Evolutionary conservation across 257 asterid genomes (phyloP).

Genomic region (Mentha longifolia): DNA sequence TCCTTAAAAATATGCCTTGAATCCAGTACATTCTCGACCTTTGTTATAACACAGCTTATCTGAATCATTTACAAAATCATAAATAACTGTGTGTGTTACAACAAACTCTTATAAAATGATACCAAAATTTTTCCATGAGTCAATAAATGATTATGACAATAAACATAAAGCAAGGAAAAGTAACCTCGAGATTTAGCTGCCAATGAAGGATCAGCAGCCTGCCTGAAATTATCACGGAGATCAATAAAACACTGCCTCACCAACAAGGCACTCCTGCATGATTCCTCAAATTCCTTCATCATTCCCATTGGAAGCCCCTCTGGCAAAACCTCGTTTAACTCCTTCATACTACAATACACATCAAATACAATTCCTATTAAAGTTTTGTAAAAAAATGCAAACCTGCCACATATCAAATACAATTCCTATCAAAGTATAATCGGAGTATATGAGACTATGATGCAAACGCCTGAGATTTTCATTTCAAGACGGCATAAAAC

Average conservation of each 20-base stretch:
- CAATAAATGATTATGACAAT: constrained; percentile 20
- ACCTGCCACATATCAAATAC: background rate
- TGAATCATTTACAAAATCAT: constrained; percentile 6
- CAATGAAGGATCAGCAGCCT: constrained; percentile 75
- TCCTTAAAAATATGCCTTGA: constrained; percentile 6
- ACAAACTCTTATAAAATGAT: background rate
- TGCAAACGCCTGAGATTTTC: background rate
- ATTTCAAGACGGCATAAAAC: constrained; percentile 12
- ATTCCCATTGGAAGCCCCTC: constrained; percentile 94
- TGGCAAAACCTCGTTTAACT: constrained; percentile 64
- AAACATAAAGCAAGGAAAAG: background rate
- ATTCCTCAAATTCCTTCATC: constrained; percentile 90
- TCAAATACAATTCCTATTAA: constrained; percentile 30
- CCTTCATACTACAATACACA: constrained; percentile 61
- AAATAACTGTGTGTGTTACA: background rate
- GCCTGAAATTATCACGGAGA: constrained; percentile 85
- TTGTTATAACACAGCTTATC: constrained; percentile 3
- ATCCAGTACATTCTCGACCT: constrained; percentile 17
- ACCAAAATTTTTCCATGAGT: background rate
- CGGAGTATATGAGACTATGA: background rate
- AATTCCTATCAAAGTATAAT: constrained; percentile 24
- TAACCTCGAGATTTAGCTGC: constrained; percentile 59
- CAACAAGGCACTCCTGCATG: constrained; percentile 82
- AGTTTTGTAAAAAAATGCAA: background rate
- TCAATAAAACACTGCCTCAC: constrained; percentile 80